Percentiles rank a stretch among this genome's conserved stretches.
phyloP scores from a whole-genome alignment of 164 flowering plant species.

The Magnolia officinalis region DNA sequence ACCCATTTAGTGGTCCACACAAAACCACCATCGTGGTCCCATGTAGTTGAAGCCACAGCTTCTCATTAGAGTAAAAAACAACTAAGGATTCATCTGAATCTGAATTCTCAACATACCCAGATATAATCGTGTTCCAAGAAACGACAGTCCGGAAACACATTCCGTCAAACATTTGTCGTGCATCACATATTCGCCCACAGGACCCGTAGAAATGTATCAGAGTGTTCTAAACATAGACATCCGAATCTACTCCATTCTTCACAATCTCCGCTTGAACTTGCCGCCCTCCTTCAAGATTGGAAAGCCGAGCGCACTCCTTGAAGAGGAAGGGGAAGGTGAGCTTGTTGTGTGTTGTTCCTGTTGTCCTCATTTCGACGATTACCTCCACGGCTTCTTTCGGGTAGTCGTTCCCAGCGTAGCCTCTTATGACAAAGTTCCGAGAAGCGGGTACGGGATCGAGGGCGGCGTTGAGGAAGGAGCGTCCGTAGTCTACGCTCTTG shows the following conservation, averaged over 20 bases:
- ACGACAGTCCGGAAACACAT: conserved; percentile 14
- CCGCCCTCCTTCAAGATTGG: conserved; percentile 3
- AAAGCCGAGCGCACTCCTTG: conserved; percentile 10
- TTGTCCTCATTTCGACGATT: background rate
- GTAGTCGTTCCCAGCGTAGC: background rate
- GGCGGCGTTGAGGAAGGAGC: conserved; percentile 2
- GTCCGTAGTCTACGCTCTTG: conserved; percentile 7
- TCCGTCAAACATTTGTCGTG: conserved; percentile 13
- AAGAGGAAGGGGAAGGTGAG: conserved; percentile 19
- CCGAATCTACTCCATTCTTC: conserved; percentile 5
- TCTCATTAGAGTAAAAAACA: conserved; percentile 3
- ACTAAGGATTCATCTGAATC: background rate
- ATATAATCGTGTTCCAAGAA: conserved; percentile 14
- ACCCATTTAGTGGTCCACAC: background rate
- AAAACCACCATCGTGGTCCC: conserved; percentile 9
- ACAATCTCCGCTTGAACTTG: conserved; percentile 11
- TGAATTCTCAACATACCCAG: conserved; percentile 9
- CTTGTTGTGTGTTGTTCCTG: conserved; percentile 6
- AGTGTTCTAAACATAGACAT: conserved; percentile 12
- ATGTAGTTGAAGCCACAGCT: conserved; percentile 5
- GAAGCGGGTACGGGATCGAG: conserved; percentile 6
- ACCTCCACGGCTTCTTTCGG: conserved; percentile 3
- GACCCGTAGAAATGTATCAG: conserved; percentile 12
- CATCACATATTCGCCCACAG: conserved; percentile 6
- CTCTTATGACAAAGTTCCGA: conserved; percentile 16